Evolutionary conservation across 129 eudicot genomes (phyloP).

Genomic region (Chrysanthemum makinoi): DNA sequence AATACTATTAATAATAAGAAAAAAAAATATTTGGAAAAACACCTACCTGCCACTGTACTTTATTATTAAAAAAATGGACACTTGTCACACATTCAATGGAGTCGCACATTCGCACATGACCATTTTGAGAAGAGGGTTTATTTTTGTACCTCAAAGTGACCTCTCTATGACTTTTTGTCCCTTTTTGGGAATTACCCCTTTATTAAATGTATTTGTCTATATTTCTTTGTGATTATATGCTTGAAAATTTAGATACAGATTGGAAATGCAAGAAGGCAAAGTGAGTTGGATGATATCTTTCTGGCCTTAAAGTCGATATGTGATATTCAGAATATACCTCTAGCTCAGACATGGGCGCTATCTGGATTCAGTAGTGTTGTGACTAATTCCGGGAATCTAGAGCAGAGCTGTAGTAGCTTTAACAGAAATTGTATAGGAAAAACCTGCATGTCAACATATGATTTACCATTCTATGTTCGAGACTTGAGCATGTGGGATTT

Average conservation of each 20-base stretch:
- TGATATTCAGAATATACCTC: not conserved
- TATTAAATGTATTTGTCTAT: not conserved
- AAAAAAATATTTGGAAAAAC: too few species aligned
- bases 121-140: too few species aligned
- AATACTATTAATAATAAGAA: too few species aligned
- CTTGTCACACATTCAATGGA: too few species aligned
- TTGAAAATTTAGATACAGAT: not conserved
- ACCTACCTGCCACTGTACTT: too few species aligned
- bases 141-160: too few species aligned
- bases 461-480: slow-evolving; percentile 4
- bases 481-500: slow-evolving; percentile 1
- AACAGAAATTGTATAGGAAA: slow-evolving; percentile 8
- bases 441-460: not conserved
- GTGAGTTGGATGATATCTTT: not conserved
- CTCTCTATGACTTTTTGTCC: too few species aligned
- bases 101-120: too few species aligned
- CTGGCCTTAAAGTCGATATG: not conserved
- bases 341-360: not conserved
- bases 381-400: not conserved
- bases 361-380: not conserved
- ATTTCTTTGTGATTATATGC: not conserved
- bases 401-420: slow-evolving; percentile 9
- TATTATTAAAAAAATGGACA: too few species aligned
- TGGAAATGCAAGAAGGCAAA: not conserved
- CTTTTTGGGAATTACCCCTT: too few species aligned